Evolutionary conservation across 2,329 filamentous ascomycete genomes (phyloP).

Genomic region (Blumeria hordei): DNA sequence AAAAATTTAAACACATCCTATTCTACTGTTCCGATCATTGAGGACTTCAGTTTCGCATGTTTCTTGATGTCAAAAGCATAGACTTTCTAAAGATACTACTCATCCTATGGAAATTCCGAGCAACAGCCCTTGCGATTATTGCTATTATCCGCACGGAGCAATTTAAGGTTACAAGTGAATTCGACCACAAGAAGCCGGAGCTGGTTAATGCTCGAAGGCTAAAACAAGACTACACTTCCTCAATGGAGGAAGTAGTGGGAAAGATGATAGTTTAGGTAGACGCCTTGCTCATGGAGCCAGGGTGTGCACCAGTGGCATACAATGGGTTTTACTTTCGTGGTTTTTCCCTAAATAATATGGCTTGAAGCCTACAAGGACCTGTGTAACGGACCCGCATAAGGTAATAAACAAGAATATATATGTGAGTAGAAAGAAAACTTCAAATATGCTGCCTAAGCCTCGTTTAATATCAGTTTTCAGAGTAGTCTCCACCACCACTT

Average conservation of each 20-base stretch:
- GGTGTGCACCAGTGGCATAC: background rate
- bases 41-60: background rate
- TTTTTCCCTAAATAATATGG: background rate
- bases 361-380: background rate
- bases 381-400: background rate
- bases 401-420: background rate
- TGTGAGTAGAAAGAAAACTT: no score
- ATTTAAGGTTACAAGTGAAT: background rate
- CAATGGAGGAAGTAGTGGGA: background rate
- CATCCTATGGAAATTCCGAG: background rate
- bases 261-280: background rate
- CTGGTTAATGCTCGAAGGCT: background rate
- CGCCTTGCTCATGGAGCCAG: background rate
- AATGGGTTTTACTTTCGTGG: background rate
- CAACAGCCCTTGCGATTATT: background rate
- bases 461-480: no score
- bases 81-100: background rate
- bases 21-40: background rate
- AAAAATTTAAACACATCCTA: background rate
- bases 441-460: no score
- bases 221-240: background rate
- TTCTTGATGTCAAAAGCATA: background rate
- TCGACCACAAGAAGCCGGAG: background rate
- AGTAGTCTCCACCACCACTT: no score
- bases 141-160: background rate